These are phyloP conservation scores for Colletotrichum endophyticum DNA, from an alignment of 2,329 filamentous ascomycete genomes.

Conservation along the genomic window DNA sequence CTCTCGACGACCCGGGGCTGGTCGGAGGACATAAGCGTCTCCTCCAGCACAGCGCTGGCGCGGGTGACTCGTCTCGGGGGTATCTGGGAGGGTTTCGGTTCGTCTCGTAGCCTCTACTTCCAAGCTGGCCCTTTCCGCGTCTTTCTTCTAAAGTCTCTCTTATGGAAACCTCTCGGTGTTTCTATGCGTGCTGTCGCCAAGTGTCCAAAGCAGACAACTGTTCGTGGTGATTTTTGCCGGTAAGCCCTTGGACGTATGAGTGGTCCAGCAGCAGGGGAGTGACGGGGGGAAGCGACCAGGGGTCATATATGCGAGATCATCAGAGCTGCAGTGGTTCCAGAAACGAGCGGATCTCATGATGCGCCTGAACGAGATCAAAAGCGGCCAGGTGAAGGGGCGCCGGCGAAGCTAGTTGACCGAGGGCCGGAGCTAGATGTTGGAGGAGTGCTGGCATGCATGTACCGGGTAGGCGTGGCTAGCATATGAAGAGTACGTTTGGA, in stretches of 20 bases:
- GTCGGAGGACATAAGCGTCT: conserved; percentile 26
- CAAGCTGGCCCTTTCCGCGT: neutral
- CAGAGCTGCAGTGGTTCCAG: conserved; percentile 19
- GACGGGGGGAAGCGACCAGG: conserved; percentile 11
- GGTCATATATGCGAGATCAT: conserved; percentile 22
- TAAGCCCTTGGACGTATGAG: neutral
- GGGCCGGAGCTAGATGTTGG: conserved; percentile 18
- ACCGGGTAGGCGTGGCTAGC: neutral
- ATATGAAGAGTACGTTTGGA: conserved; percentile 4
- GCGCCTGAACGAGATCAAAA: conserved; percentile 19
- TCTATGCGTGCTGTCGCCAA: neutral
- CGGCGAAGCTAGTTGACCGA: conserved; percentile 19
- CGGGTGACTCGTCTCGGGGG: neutral
- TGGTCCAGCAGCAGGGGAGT: neutral
- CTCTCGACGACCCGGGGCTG: conserved; percentile 24
- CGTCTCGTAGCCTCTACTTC: neutral
- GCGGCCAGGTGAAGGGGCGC: conserved; percentile 16
- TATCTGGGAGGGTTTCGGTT: neutral
- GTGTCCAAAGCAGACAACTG: neutral
- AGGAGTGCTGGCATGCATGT: conserved; percentile 7
- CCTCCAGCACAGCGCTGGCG: conserved; percentile 16
- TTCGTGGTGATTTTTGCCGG: neutral
- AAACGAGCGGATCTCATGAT: conserved; percentile 21
- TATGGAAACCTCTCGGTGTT: neutral
- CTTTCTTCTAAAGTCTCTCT: neutral